Evolutionary conservation across 805 yeast species (phyloP), one percentile per base, ranked within the genome.

Genomic region (Ogataea naganishii): DNA sequence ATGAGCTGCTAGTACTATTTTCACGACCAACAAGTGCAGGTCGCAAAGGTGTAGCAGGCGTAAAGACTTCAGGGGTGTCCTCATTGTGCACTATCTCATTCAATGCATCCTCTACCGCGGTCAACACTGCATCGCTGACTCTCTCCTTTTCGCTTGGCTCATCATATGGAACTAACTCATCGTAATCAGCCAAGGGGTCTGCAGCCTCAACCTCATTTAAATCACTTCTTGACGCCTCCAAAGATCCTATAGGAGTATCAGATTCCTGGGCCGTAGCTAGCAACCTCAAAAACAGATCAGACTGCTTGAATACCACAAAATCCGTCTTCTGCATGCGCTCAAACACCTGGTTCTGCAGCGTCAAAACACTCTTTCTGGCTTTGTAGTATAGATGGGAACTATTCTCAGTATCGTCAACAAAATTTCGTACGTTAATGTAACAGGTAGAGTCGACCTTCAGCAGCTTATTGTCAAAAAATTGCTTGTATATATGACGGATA

Each of bases 71-170:
- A 8, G n/a, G 13, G 14, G 15, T 9, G 15, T 11, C 5, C 3
- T 38, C 33, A 21, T 53, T 46, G 17, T 43, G 54, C 66, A 71
- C 69, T 20, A 79, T 76, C 37, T 75, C 72, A 17, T 66, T 68
- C 33, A 80, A 64, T 3, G 82, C 85, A 46, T 71, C 75, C 44
- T 77, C 82, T 13, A 79, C 80, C 0, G 84, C 83, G 30, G 62
- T 59, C 5, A 75, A 51, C 1, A 70, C 77, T 12, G 51, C 59
- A 4, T 64, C 62, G 29, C 69, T 62, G 4, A 66, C 61, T 21
- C 40, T 47, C 6, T 53, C 49, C 22, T 51, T 52, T 21, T 57
- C 60, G 14, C 58, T n/a, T n/a, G n/a, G n/a, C n/a, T n/a, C n/a
- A n/a, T n/a, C n/a, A n/a, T n/a, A n/a, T n/a, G n/a, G n/a, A n/a